Percentiles rank a stretch among this genome's conserved stretches.
Conservation (phyloP, 2,329 filamentous ascomycete genomes). For the Aphanocladium album region DNA sequence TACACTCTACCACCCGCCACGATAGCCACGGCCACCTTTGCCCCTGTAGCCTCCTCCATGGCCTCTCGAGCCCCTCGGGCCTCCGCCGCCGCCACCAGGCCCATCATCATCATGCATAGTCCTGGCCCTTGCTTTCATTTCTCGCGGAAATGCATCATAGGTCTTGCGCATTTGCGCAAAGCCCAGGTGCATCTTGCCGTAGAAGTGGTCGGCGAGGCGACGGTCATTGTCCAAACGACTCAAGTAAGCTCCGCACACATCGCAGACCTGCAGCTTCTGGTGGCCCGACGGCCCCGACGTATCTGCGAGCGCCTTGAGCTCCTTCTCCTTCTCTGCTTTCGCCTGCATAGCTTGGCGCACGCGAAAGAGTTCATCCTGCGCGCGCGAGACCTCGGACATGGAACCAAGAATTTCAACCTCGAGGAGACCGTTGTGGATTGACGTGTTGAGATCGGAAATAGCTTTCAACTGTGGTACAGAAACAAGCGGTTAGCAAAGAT, state of each 20-base stretch:
- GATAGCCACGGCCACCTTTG: slow-evolving; percentile 45
- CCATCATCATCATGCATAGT: slow-evolving; percentile 47
- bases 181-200: slow-evolving; percentile 98
- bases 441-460: slow-evolving; percentile 74
- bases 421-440: slow-evolving; percentile 74
- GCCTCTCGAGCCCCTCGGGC: slow-evolving; percentile 46
- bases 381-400: slow-evolving; percentile 71
- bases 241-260: slow-evolving; percentile 94
- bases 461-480: slow-evolving; percentile 56
- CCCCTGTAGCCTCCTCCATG: slow-evolving; percentile 51
- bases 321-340: slow-evolving; percentile 79
- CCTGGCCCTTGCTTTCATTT: slow-evolving; percentile 68
- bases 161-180: slow-evolving; percentile 98
- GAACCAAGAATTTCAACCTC: slow-evolving; percentile 85
- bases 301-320: slow-evolving; percentile 85
- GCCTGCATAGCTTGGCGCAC: slow-evolving; percentile 73
- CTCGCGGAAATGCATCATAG: slow-evolving; percentile 78
- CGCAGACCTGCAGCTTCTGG: slow-evolving; percentile 97
- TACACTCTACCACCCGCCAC: slow-evolving; percentile 40
- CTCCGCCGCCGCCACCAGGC: slow-evolving; percentile 36
- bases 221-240: slow-evolving; percentile 91
- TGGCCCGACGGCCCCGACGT: slow-evolving; percentile 90
- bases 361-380: slow-evolving; percentile 83
- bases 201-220: slow-evolving; percentile 92
- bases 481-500: not conserved